Percentiles rank a stretch among this genome's conserved stretches.
phyloP scores from a whole-genome alignment of 2,329 filamentous ascomycete species.

The Pseudogymnoascus sp. region DNA sequence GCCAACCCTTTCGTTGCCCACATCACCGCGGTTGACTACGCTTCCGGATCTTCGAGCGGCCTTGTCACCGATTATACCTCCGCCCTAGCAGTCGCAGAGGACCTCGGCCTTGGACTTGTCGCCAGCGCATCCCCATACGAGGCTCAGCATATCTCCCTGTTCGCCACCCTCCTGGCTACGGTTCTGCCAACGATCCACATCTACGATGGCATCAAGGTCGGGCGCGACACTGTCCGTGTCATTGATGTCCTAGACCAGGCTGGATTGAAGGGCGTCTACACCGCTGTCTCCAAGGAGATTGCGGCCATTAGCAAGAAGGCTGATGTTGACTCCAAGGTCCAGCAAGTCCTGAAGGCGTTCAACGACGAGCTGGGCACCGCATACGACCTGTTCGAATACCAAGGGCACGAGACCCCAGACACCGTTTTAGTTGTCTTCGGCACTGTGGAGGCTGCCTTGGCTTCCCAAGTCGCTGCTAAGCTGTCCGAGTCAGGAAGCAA shows the following conservation, averaged over 20 bases:
- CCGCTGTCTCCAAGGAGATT: conserved; percentile 53
- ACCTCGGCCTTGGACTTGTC: conserved; percentile 80
- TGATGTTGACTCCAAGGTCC: conserved; percentile 63
- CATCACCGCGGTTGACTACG: conserved; percentile 83
- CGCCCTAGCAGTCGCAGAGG: conserved; percentile 74
- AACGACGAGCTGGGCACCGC: conserved; percentile 90
- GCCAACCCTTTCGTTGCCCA: conserved; percentile 91
- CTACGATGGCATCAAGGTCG: conserved; percentile 78
- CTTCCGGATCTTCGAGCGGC: conserved; percentile 51
- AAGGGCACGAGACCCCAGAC: conserved; percentile 71
- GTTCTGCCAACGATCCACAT: conserved; percentile 78
- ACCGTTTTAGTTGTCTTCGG: conserved; percentile 87
- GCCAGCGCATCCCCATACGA: conserved; percentile 82
- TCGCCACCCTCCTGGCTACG: conserved; percentile 71
- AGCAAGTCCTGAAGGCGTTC: conserved; percentile 63
- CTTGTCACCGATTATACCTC: conserved; percentile 83
- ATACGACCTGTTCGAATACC: conserved; percentile 90
- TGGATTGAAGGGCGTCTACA: conserved; percentile 62
- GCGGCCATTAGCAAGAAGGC: conserved; percentile 60
- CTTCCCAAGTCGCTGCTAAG: conserved; percentile 68
- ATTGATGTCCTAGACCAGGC: conserved; percentile 71
- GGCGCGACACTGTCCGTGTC: conserved; percentile 72
- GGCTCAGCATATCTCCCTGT: conserved; percentile 89
- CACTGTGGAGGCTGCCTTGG: conserved; percentile 79
- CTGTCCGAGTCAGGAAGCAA: conserved; percentile 65